phyloP scores from a whole-genome alignment of 2,329 filamentous ascomycete species.

The Aspergillus arachidicola region DNA sequence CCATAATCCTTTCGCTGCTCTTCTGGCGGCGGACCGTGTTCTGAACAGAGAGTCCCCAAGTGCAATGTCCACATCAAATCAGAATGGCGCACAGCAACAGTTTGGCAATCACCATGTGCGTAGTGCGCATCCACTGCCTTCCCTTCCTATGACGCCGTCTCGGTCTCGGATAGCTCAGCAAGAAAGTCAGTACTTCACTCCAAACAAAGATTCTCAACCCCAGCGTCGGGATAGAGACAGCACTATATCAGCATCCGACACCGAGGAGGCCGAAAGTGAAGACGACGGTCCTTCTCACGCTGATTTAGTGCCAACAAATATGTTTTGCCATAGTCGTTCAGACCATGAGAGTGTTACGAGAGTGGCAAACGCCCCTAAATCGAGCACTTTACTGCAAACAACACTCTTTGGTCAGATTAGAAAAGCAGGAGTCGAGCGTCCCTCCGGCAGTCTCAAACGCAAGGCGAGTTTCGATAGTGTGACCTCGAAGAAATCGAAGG shows the following conservation, averaged over 20 bases:
- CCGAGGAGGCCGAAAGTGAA: conserved; percentile 57
- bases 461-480: conserved; percentile 42
- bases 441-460: conserved; percentile 37
- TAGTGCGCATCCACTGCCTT: conserved; percentile 81
- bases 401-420: conserved; percentile 65
- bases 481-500: conserved; percentile 54
- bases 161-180: conserved; percentile 55
- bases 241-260: conserved; percentile 73
- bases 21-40: conserved; percentile 74
- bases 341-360: conserved; percentile 38
- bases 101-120: conserved; percentile 65
- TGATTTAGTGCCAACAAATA: conserved; percentile 73
- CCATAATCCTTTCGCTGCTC: conserved; percentile 71
- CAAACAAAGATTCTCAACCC: conserved; percentile 55
- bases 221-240: conserved; percentile 72
- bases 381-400: conserved; percentile 57
- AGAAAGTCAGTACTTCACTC: conserved; percentile 60
- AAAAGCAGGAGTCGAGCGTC: conserved; percentile 53
- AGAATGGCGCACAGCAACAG: conserved; percentile 53
- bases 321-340: conserved; percentile 64
- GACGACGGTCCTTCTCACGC: conserved; percentile 73
- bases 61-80: conserved; percentile 70
- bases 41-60: conserved; percentile 76
- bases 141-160: conserved; percentile 75
- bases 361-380: conserved; percentile 43